A percentile compares a stretch with the other conserved stretches of the same genome.
Conservation (phyloP, 2,329 filamentous ascomycete species). For the Pezicula radicicola region DNA sequence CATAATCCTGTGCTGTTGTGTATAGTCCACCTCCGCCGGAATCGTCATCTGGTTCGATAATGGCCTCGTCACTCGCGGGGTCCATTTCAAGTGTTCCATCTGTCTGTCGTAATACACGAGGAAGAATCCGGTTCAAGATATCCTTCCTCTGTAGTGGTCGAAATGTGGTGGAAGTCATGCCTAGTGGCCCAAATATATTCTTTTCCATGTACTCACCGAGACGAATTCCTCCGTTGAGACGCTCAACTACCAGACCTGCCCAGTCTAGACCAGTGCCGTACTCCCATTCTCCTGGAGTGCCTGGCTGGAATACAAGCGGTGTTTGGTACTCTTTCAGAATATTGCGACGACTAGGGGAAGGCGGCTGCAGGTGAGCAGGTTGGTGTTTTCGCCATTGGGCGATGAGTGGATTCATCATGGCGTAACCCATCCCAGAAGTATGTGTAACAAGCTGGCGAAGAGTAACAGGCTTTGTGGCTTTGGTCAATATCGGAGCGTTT, state of each 20-base stretch:
- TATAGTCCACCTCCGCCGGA: slow-evolving; percentile 33
- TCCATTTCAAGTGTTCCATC: slow-evolving; percentile 33
- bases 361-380: not conserved
- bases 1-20: slow-evolving; percentile 33
- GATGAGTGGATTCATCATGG: not conserved
- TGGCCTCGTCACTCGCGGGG: slow-evolving; percentile 16
- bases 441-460: slow-evolving; percentile 4
- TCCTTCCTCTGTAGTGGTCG: slow-evolving; percentile 37
- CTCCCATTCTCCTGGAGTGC: not conserved
- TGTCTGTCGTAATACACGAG: not conserved
- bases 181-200: slow-evolving; percentile 43
- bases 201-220: slow-evolving; percentile 44
- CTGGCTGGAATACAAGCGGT: slow-evolving; percentile 1
- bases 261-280: slow-evolving; percentile 5
- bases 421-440: slow-evolving; percentile 2
- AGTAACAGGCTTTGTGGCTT: slow-evolving; percentile 3
- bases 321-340: not conserved
- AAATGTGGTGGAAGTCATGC: slow-evolving; percentile 50
- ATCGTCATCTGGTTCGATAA: slow-evolving; percentile 3
- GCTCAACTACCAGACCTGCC: slow-evolving; percentile 25
- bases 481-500: not conserved
- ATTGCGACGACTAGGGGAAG: not conserved
- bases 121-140: slow-evolving; percentile 5
- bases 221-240: slow-evolving; percentile 32
- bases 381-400: not conserved